Evolutionary conservation across 495 filamentous ascomycete species (phyloP).

Genomic region (Trichoderma orchidacearum): DNA sequence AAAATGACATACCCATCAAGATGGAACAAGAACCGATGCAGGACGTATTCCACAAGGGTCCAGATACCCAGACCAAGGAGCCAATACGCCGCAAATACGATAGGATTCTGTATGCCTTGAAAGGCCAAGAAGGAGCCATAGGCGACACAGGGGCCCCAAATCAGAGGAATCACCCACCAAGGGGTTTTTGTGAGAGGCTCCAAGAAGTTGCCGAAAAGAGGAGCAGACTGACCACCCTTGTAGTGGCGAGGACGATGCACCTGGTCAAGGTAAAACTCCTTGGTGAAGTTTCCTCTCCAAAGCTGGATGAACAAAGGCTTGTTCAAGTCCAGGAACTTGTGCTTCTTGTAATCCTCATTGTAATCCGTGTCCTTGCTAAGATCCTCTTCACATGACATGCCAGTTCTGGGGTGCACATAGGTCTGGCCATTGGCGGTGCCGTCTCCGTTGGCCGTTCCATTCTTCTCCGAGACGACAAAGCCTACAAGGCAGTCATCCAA

Average conservation of each 20-base stretch:
- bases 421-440: slow-evolving; percentile 1
- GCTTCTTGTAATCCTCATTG: slow-evolving; percentile 57
- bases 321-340: slow-evolving; percentile 89
- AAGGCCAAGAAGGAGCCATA: slow-evolving; percentile 62
- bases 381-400: slow-evolving; percentile 77
- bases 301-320: slow-evolving; percentile 79
- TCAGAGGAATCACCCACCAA: slow-evolving; percentile 74
- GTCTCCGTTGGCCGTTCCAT: slow-evolving; percentile 12
- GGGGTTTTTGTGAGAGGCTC: slow-evolving; percentile 89
- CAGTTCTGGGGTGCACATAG: slow-evolving; percentile 55
- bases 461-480: slow-evolving; percentile 46
- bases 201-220: slow-evolving; percentile 93
- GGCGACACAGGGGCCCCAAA: slow-evolving; percentile 75
- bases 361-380: slow-evolving; percentile 74
- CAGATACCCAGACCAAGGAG: slow-evolving; percentile 57
- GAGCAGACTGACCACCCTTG: slow-evolving; percentile 80
- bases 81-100: slow-evolving; percentile 41
- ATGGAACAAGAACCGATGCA: slow-evolving; percentile 93
- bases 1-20: slow-evolving; percentile 58
- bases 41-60: slow-evolving; percentile 78
- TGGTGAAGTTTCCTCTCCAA: slow-evolving; percentile 76
- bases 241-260: slow-evolving; percentile 93
- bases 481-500: slow-evolving; percentile 68
- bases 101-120: slow-evolving; percentile 30
- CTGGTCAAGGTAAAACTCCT: slow-evolving; percentile 91